These are phyloP conservation scores for Fusarium subglutinans DNA, from an alignment of 2,329 filamentous ascomycete species.

Conservation along the genomic window DNA sequence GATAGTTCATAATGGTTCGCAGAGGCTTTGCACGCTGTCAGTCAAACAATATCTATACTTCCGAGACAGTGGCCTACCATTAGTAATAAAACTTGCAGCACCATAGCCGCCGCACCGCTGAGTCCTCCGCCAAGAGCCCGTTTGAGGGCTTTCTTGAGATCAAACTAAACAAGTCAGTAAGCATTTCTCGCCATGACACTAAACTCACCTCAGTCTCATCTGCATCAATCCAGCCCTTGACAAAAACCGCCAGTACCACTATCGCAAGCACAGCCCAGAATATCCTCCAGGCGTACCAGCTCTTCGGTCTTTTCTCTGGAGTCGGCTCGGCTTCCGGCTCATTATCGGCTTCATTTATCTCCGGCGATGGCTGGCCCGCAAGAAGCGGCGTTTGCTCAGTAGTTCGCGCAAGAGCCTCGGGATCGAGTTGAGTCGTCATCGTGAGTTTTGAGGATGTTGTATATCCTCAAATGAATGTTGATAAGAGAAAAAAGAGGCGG, in stretches of 20 bases:
- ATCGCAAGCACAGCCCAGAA: slow-evolving; percentile 4
- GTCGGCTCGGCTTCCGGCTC: background rate
- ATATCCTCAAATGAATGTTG: background rate
- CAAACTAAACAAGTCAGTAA: slow-evolving; percentile 47
- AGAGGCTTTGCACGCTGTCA: slow-evolving; percentile 48
- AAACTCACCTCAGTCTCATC: slow-evolving; percentile 22
- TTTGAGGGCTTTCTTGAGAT: slow-evolving; percentile 55
- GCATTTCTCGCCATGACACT: accelerated
- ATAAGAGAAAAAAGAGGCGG: background rate
- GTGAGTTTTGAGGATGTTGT: accelerated
- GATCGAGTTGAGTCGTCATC: background rate
- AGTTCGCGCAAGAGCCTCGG: background rate
- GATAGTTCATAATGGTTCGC: slow-evolving; percentile 62
- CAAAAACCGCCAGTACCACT: background rate
- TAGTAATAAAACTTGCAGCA: slow-evolving; percentile 57
- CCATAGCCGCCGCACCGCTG: slow-evolving; percentile 59
- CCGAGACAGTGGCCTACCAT: slow-evolving; percentile 48
- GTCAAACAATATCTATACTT: accelerated
- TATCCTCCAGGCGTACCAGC: slow-evolving; percentile 20
- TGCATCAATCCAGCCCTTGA: slow-evolving; percentile 18
- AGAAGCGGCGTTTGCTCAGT: slow-evolving; percentile 20
- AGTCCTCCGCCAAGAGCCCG: slow-evolving; percentile 57
- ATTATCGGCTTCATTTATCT: background rate
- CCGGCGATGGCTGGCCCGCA: background rate
- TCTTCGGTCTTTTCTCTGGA: background rate